These are phyloP conservation scores for Russula foetens DNA, from an alignment of 768 basidiomycete genomes.

Conservation along the genomic window DNA sequence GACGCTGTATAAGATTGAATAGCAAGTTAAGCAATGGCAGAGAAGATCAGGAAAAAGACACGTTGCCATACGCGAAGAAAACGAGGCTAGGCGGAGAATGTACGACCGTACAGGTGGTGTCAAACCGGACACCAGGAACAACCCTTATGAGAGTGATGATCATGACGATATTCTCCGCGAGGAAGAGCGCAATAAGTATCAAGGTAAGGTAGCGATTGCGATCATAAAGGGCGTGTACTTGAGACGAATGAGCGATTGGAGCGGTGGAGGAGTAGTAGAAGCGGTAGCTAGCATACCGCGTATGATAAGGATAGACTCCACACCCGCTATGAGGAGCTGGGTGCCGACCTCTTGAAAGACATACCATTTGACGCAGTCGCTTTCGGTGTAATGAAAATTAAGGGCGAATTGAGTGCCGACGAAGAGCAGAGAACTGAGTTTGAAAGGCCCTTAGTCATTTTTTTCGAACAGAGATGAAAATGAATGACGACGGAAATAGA, in stretches of 20 bases:
- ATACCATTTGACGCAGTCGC: slow-evolving; percentile 19
- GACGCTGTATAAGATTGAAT: slow-evolving; percentile 7
- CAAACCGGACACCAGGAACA: slow-evolving; percentile 7
- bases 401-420: slow-evolving; percentile 4
- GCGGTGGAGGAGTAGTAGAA: background rate
- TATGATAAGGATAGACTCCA: slow-evolving; percentile 23
- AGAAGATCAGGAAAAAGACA: background rate
- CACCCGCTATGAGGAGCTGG: slow-evolving; percentile 14
- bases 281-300: slow-evolving; percentile 21
- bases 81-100: slow-evolving; percentile 10
- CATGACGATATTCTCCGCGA: slow-evolving; percentile 15
- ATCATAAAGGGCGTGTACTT: slow-evolving; percentile 19
- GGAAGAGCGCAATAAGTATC: background rate
- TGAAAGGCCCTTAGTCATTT: background rate
- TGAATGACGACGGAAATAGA: background rate
- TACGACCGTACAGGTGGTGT: slow-evolving; percentile 6
- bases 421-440: slow-evolving; percentile 13
- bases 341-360: slow-evolving; percentile 12
- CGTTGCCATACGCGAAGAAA: slow-evolving; percentile 8
- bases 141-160: slow-evolving; percentile 4
- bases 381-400: slow-evolving; percentile 19
- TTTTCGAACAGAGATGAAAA: background rate
- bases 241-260: background rate
- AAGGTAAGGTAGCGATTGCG: slow-evolving; percentile 7
- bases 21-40: background rate